Evolutionary conservation across 2,329 filamentous ascomycete genomes (phyloP), one percentile per base, ranked within the genome.

Genomic region (Colletotrichum kahawae): DNA sequence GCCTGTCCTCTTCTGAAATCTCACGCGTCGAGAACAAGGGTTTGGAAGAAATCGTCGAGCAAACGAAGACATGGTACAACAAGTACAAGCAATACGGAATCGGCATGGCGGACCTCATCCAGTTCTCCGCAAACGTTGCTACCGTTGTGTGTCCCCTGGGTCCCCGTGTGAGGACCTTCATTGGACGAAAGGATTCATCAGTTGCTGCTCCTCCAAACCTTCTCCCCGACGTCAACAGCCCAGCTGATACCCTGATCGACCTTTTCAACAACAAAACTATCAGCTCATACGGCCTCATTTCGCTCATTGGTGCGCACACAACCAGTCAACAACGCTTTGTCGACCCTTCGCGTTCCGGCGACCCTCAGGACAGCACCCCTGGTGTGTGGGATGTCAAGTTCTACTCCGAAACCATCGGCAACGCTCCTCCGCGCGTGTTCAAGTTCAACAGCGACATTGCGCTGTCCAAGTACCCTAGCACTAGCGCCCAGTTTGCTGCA

Each of bases 191-290:
- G 48, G 89, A 91, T 76, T 85, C 82, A 33, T 81, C 79, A 10
- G 80, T 80, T 8, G 80, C 85, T 4, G 83, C 85, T 6, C 85
- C 86, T 0, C 78, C 77, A 2, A 83, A 84, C 27, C 82, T 87
- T 2, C 82, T 91, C 2, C 89, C 90, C 2, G 80, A 82, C 60
- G 81, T 83, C 1, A 80, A 82, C 59, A 84, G 84, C n/a, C 77
- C 81, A 8, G 87, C 88, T 21, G 83, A 87, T n/a, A 84, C 83
- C 12, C 81, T 90, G 36, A 85, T 90, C 72, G 78, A 83, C 31
- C 82, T 89, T 4, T 91, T 90, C 80, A 78, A 82, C 31, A 85
- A 87, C 77, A 91, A 91, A 81, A 90, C 89, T 2, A 89, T 92
- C 76, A 82, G 80, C n/a, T 83, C 86, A 0, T 84, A 85, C 38